Evolutionary conservation across 176 grass and related monocot genomes (phyloP).

Genomic region (Lolium multiflorum): DNA sequence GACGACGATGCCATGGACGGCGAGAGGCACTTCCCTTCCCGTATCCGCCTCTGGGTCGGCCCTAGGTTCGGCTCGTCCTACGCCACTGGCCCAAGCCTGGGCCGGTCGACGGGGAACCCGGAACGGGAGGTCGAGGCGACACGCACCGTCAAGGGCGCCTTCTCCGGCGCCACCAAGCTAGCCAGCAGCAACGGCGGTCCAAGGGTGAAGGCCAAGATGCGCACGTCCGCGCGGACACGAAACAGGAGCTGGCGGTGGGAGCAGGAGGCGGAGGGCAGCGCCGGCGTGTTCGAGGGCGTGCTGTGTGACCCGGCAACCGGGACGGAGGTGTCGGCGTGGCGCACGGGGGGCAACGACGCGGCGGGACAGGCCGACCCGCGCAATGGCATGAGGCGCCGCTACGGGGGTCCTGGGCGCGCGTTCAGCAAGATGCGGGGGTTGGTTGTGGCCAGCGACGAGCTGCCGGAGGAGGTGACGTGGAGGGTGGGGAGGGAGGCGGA

Average conservation of each 20-base stretch:
- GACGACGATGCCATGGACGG: constrained; percentile 47
- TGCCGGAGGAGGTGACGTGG: constrained; percentile 79
- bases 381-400: constrained; percentile 63
- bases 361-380: constrained; percentile 48
- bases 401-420: constrained; percentile 59
- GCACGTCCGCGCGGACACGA: constrained; percentile 52
- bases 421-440: constrained; percentile 82
- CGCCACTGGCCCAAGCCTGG: constrained; percentile 80
- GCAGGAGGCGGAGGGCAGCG: constrained; percentile 81
- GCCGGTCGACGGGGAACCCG: constrained; percentile 87
- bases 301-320: constrained; percentile 69
- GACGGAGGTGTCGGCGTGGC: constrained; percentile 75
- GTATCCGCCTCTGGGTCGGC: constrained; percentile 76
- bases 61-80: constrained; percentile 70
- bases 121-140: constrained; percentile 72
- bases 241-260: constrained; percentile 89
- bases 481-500: constrained; percentile 77
- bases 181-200: constrained; percentile 9
- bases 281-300: constrained; percentile 79
- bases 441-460: constrained; percentile 75
- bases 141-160: constrained; percentile 68
- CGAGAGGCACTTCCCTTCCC: constrained; percentile 81
- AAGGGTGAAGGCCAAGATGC: constrained; percentile 60
- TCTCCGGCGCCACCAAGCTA: constrained; percentile 48
- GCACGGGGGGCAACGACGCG: background rate